A percentile compares a stretch with the other conserved stretches of the same genome.
These are phyloP conservation scores for Apiospora aurea DNA, from an alignment of 2,329 filamentous ascomycete genomes.

Conservation along the genomic window DNA sequence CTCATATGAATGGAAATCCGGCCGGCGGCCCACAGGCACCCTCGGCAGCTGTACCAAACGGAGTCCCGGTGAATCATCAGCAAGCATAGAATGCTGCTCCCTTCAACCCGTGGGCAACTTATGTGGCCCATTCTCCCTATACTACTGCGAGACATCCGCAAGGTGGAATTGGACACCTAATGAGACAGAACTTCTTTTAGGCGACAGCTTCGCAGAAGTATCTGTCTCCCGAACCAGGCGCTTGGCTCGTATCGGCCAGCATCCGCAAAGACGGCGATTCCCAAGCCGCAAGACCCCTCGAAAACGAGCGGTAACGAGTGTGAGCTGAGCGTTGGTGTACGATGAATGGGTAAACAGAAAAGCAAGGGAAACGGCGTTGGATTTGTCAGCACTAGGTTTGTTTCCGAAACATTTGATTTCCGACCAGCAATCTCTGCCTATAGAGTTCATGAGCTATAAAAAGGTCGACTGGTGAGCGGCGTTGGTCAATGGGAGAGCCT, in stretches of 20 bases:
- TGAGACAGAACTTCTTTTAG: not conserved
- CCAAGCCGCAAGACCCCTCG: not conserved
- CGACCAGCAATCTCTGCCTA: conserved; percentile 17
- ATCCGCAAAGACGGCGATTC: not conserved
- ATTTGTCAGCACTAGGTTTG: conserved; percentile 9
- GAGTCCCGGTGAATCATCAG: conserved; percentile 20
- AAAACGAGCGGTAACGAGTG: not conserved
- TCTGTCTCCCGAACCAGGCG: not conserved
- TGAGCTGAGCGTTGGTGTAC: conserved; percentile 16
- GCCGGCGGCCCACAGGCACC: conserved; percentile 17
- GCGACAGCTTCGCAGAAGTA: not conserved
- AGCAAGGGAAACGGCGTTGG: conserved; percentile 12
- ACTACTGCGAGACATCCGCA: not conserved
- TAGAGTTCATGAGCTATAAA: conserved; percentile 21
- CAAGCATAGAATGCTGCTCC: conserved; percentile 23
- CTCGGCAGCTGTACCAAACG: conserved; percentile 8
- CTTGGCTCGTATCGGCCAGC: not conserved
- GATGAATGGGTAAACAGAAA: conserved; percentile 12
- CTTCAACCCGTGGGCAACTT: conserved; percentile 3
- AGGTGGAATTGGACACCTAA: conserved; percentile 1
- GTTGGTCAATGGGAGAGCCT: not conserved
- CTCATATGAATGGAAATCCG: conserved; percentile 37
- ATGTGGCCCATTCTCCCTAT: conserved; percentile 10
- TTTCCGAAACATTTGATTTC: conserved; percentile 20
- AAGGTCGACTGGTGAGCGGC: conserved; percentile 18